Percentiles rank a stretch among this genome's conserved stretches.
Conservation (phyloP, 495 filamentous ascomycete genomes). For the Aspergillus olivimuriae region DNA sequence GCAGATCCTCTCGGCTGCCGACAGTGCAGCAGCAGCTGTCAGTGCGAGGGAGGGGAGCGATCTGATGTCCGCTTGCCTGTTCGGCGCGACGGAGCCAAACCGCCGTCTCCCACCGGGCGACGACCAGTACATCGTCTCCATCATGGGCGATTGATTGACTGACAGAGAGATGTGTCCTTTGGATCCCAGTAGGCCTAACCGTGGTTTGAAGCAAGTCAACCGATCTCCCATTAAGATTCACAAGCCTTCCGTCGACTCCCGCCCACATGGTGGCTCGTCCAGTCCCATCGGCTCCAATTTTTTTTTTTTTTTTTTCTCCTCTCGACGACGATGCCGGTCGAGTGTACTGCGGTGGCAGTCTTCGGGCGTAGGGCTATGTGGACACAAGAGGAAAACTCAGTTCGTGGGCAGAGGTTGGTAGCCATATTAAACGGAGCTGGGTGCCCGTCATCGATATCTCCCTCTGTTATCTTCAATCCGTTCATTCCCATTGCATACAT, state of each 20-base stretch:
- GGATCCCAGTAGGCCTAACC: not conserved
- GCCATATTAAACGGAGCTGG: no score
- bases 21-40: not conserved
- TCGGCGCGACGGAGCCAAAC: not conserved
- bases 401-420: not conserved
- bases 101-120: not conserved
- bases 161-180: no score
- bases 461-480: not conserved
- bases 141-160: not conserved
- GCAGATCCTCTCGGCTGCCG: not conserved
- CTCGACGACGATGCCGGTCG: constrained; percentile 1
- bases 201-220: constrained; percentile 11
- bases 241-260: constrained; percentile 10
- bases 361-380: not conserved
- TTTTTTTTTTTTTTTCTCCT: constrained; percentile 1
- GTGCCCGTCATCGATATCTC: not conserved
- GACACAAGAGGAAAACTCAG: not conserved
- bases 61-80: not conserved
- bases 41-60: no score
- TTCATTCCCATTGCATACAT: not conserved
- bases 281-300: constrained; percentile 4
- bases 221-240: constrained; percentile 10
- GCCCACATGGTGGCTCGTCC: constrained; percentile 1
- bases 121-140: not conserved
- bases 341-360: not conserved